Percentiles rank a stretch among this genome's conserved stretches.
Evolutionary conservation across 2,329 filamentous ascomycete genomes (phyloP).

Genomic region (Macrophomina phaseolina): DNA sequence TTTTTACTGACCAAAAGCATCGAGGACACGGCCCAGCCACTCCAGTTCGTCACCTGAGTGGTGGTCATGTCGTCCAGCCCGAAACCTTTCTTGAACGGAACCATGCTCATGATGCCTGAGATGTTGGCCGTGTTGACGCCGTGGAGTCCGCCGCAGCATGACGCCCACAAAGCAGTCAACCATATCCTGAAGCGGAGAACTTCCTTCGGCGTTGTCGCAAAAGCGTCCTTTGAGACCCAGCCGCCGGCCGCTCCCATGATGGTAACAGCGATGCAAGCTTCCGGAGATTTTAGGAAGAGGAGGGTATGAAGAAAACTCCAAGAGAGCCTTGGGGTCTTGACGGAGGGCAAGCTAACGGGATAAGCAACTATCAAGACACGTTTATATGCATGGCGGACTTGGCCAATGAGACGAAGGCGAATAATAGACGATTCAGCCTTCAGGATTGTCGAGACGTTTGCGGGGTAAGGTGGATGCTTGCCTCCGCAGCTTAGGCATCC

Average conservation of each 20-base stretch:
- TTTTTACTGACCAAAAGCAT: conserved; percentile 2
- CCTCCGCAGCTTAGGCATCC: conserved; percentile 2
- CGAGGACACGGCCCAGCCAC: conserved; percentile 6
- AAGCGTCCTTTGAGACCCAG: background rate
- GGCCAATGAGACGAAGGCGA: background rate
- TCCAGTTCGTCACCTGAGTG: background rate
- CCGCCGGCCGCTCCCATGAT: conserved; percentile 1
- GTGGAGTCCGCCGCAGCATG: conserved; percentile 4
- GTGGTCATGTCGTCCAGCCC: background rate
- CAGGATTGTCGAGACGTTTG: background rate
- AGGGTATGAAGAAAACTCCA: background rate
- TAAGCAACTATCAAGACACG: conserved; percentile 1
- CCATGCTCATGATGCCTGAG: conserved; percentile 10
- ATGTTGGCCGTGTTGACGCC: conserved; percentile 16
- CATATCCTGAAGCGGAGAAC: conserved; percentile 1
- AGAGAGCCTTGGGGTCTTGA: background rate
- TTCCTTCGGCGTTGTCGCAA: background rate
- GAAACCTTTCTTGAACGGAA: conserved; percentile 1
- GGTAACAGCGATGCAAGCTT: background rate
- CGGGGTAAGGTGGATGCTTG: background rate
- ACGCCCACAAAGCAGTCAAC: conserved; percentile 8
- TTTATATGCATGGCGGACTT: background rate
- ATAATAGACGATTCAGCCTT: background rate
- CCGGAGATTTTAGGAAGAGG: background rate
- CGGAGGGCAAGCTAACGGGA: background rate